Conservation (phyloP, 1,284 basidiomycete species). For the Mycena sp. region DNA sequence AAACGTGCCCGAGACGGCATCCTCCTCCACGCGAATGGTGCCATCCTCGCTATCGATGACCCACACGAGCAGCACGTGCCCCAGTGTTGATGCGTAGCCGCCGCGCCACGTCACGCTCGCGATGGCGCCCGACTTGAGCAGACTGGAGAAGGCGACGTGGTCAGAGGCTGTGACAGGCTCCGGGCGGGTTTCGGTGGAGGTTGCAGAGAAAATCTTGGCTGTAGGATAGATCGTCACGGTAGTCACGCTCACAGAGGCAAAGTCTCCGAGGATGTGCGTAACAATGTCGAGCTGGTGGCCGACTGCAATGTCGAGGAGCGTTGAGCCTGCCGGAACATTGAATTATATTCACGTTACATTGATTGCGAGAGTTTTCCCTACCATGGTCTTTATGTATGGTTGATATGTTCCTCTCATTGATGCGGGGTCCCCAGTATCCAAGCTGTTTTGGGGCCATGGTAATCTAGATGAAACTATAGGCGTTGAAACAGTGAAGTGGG, state of each 20-base stretch:
- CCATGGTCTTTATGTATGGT: conserved; percentile 23
- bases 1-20: conserved; percentile 27
- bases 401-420: conserved; percentile 26
- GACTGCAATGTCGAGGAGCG: conserved; percentile 38
- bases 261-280: conserved; percentile 41
- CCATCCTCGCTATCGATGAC: conserved; percentile 50
- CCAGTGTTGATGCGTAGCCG: conserved; percentile 36
- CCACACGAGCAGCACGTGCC: conserved; percentile 41
- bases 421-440: conserved; percentile 33
- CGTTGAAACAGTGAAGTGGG: too few species aligned
- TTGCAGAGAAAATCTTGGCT: conserved; percentile 36
- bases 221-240: conserved; percentile 38
- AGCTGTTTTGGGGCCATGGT: conserved; percentile 28
- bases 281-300: conserved; percentile 44
- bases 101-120: conserved; percentile 40
- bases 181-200: conserved; percentile 37
- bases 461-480: too few species aligned
- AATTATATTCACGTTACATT: neutral
- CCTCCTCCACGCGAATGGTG: conserved; percentile 40
- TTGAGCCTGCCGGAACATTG: conserved; percentile 32
- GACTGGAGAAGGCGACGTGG: conserved; percentile 42
- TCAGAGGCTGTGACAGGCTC: conserved; percentile 33
- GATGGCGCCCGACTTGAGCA: conserved; percentile 40
- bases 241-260: conserved; percentile 42
- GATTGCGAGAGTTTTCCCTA: too few species aligned